Base-by-base conservation (phyloP, 139 green algal species). In the Chlorella vulgaris region DNA sequence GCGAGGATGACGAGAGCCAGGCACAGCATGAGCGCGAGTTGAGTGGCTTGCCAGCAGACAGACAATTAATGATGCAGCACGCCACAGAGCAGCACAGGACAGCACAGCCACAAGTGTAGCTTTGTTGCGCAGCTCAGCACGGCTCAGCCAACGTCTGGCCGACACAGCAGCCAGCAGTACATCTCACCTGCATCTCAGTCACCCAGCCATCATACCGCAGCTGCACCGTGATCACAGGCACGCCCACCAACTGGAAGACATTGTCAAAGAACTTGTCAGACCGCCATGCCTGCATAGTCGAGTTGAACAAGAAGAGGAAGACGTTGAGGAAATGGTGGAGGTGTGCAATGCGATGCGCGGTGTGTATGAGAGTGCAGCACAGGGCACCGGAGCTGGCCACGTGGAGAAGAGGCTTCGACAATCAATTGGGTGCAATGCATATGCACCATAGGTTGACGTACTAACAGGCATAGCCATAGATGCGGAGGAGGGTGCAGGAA, bases 221-320 rank as follows among this genome's bases (percentile, higher is more conserved):
- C 90, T 99, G 96, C 68, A 99, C 96, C 6, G 96, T 99, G 82
- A 98, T 98, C 29, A 99, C 96, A 19, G 96, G 93, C 84, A 99
- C 96, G n/a, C 96, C 96, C 61, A 85, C 87, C 47, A 98, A 90
- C 80, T 94, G 90, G 88, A 97, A 95, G 61, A 99, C 95, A 80
- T 96, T 92, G 86, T 98, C 93, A 82, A 99, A 99, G 84, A 91
- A 74, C 19, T 83, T 78, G 69, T 89, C 85, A 18, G 74, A 47
- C 33, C 94, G 83, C 95, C 94, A 98, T 2, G 51, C 83, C 51
- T 86, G 62, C 31, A 71, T 29, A 61, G 5, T 38, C 26, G 24
- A 58, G 7, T 24, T 28, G 26, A 43, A 21, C 66, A 36, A 6
- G 38, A 18, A 33, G 38, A 35, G 26, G 66, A 35, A 39, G 33